Percentiles rank a stretch among this genome's conserved stretches.
Evolutionary conservation across 805 yeast species (phyloP).

Genomic region (Ogataea ganodermae): DNA sequence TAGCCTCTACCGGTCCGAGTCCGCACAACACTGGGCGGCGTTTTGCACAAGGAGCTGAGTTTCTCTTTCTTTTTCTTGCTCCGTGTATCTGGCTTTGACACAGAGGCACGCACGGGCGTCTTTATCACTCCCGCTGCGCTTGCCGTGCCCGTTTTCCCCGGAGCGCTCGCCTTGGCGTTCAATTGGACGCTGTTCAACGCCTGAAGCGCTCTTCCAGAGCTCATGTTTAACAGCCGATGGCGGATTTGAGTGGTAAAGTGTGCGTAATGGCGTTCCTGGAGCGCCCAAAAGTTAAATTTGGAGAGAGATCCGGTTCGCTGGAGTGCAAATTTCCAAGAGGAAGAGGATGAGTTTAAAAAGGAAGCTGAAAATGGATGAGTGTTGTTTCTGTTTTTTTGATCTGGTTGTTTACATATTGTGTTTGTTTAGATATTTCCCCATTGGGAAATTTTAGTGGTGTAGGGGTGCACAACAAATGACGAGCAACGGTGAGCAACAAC

Average conservation of each 20-base stretch:
- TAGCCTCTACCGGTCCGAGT: slow-evolving; percentile 86
- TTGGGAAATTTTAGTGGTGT: slow-evolving; percentile 7
- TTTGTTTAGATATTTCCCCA: slow-evolving; percentile 17
- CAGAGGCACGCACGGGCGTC: slow-evolving; percentile 44
- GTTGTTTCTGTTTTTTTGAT: slow-evolving; percentile 15
- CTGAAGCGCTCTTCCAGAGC: slow-evolving; percentile 47
- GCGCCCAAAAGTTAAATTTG: background rate
- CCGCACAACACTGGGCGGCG: slow-evolving; percentile 93
- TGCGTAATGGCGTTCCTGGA: background rate
- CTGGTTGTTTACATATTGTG: slow-evolving; percentile 18
- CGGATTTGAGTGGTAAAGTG: background rate
- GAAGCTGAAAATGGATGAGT: background rate
- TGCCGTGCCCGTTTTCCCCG: background rate
- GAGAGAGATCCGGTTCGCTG: background rate
- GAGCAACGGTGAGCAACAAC: too few relatives aligned
- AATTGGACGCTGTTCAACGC: slow-evolving; percentile 55
- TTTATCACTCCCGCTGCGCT: slow-evolving; percentile 23
- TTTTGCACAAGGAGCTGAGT: slow-evolving; percentile 85
- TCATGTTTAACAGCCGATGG: slow-evolving; percentile 21
- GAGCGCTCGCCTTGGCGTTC: slow-evolving; percentile 42
- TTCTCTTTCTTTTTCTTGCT: slow-evolving; percentile 81
- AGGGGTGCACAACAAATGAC: background rate
- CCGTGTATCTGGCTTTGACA: slow-evolving; percentile 33
- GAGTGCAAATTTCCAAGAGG: background rate
- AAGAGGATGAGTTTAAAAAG: background rate